Evolutionary conservation across 140 eudicot species (phyloP).

Genomic region (Anethum foeniculum): DNA sequence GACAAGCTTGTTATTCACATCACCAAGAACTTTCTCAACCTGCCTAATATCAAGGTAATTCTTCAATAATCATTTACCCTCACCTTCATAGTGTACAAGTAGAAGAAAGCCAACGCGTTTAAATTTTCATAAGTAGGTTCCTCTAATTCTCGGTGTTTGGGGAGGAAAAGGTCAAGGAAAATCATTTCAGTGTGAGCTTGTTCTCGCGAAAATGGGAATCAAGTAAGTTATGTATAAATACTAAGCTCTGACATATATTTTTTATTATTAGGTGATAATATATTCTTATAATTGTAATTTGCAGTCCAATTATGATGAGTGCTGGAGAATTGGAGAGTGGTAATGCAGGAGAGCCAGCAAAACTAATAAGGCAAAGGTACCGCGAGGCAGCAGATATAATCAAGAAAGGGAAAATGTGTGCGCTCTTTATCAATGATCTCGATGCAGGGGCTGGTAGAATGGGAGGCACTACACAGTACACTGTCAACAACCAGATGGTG

Average conservation of each 20-base stretch:
- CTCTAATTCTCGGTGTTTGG: constrained; percentile 76
- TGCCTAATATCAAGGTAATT: constrained; percentile 66
- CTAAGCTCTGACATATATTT: not conserved
- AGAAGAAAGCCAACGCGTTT: not conserved
- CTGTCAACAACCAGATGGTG: constrained; percentile 84
- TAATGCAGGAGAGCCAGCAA: constrained; percentile 90
- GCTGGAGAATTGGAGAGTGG: constrained; percentile 91
- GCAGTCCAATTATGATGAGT: constrained; percentile 81
- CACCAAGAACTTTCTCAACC: constrained; percentile 58
- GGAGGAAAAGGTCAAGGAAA: constrained; percentile 91
- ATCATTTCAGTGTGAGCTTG: constrained; percentile 76
- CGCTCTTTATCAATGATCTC: constrained; percentile 71
- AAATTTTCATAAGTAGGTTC: constrained; percentile 39
- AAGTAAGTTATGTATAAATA: constrained; percentile 25
- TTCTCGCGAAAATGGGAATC: constrained; percentile 77
- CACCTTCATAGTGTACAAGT: not conserved
- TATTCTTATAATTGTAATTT: not conserved
- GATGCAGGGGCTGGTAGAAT: constrained; percentile 80
- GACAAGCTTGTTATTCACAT: constrained; percentile 76
- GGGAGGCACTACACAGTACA: constrained; percentile 78
- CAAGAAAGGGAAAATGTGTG: constrained; percentile 70
- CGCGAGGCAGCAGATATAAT: constrained; percentile 79
- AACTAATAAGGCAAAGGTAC: constrained; percentile 69
- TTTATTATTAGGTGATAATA: not conserved
- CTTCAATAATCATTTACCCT: not conserved